These are phyloP conservation scores for Fusarium concolor DNA, from an alignment of 2,329 filamentous ascomycete species.

Conservation along the genomic window DNA sequence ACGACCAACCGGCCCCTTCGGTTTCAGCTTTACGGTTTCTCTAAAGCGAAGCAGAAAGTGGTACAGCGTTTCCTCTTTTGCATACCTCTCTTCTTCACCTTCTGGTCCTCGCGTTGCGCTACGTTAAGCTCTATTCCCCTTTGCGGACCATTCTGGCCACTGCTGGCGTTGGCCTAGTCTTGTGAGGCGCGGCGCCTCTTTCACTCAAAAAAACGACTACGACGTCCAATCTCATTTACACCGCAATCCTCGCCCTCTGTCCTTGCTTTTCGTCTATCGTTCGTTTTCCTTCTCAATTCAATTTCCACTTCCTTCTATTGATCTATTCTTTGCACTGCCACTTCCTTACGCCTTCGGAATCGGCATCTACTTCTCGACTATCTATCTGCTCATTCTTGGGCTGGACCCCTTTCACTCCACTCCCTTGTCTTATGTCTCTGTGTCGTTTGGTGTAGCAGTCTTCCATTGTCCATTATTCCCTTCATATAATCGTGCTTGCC, in stretches of 20 bases:
- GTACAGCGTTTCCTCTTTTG: background rate
- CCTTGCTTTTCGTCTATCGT: slow-evolving; percentile 13
- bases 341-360: background rate
- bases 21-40: slow-evolving; percentile 29
- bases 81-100: background rate
- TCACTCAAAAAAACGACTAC: slow-evolving; percentile 5
- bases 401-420: slow-evolving; percentile 35
- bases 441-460: slow-evolving; percentile 26
- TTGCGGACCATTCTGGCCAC: slow-evolving; percentile 36
- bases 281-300: slow-evolving; percentile 10
- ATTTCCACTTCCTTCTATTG: slow-evolving; percentile 1
- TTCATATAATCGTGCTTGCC: slow-evolving; percentile 15
- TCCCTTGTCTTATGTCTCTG: slow-evolving; percentile 30
- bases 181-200: slow-evolving; percentile 30
- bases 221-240: slow-evolving; percentile 34
- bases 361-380: slow-evolving; percentile 8
- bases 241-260: slow-evolving; percentile 22
- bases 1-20: slow-evolving; percentile 17
- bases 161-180: slow-evolving; percentile 38
- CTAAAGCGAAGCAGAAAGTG: background rate
- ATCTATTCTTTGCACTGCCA: slow-evolving; percentile 1
- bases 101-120: slow-evolving; percentile 16
- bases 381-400: slow-evolving; percentile 38
- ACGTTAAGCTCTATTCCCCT: slow-evolving; percentile 16
- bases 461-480: slow-evolving; percentile 3